A percentile compares a stretch with the other conserved stretches of the same genome.
Conservation (phyloP, 306 rosid genomes). For the Gleditsia sinensis region DNA sequence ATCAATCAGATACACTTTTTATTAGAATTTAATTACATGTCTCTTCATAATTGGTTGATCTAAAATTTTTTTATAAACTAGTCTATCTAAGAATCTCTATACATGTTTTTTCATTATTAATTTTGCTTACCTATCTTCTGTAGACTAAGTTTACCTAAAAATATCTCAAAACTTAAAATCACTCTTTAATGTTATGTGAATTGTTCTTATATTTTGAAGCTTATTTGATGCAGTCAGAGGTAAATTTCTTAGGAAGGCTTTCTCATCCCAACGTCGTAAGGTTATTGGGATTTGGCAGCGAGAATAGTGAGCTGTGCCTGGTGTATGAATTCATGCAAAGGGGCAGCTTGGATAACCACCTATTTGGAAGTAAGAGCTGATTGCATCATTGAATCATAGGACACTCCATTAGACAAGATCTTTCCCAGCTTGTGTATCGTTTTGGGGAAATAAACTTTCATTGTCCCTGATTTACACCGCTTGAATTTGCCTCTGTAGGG, state of each 20-base stretch:
- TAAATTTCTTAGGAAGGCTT: conserved; percentile 81
- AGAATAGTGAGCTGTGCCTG: conserved; percentile 53
- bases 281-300: conserved; percentile 69
- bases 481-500: conserved; percentile 48
- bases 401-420: neutral
- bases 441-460: neutral
- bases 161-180: too few relatives aligned
- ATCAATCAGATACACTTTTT: too few relatives aligned
- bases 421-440: neutral
- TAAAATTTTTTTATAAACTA: too few relatives aligned
- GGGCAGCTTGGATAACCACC: conserved; percentile 80
- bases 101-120: neutral
- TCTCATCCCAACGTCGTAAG: conserved; percentile 87
- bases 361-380: conserved; percentile 77
- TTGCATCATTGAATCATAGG: conserved; percentile 2
- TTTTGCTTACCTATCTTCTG: neutral
- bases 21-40: too few relatives aligned
- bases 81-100: too few relatives aligned
- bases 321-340: conserved; percentile 73
- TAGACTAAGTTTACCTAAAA: too few relatives aligned
- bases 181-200: too few relatives aligned
- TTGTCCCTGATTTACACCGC: neutral
- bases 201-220: neutral
- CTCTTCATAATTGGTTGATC: too few relatives aligned
- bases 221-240: conserved; percentile 66